Evolutionary conservation across 805 yeast genomes (phyloP).

Genomic region (Komagataella pastoris): DNA sequence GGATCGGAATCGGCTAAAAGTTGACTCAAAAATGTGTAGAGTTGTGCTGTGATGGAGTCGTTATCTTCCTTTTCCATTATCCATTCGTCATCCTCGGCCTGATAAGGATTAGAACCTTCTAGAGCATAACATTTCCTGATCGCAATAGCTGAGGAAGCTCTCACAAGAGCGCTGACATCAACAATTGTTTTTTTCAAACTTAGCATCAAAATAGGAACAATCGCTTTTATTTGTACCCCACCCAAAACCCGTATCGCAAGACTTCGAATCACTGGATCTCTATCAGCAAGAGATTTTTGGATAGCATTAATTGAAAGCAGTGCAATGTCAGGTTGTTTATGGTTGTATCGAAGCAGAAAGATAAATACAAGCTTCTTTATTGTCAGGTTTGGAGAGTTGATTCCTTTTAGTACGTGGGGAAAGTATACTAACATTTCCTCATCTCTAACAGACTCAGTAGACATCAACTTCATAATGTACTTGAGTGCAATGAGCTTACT

Average conservation of each 20-base stretch:
- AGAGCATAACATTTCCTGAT: conserved; percentile 39
- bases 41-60: conserved; percentile 30
- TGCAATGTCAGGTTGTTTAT: conserved; percentile 79
- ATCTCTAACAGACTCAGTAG: conserved; percentile 22
- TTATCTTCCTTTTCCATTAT: conserved; percentile 20
- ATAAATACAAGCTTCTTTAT: conserved; percentile 67
- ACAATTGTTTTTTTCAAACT: conserved; percentile 54
- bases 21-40: conserved; percentile 32
- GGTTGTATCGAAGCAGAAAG: conserved; percentile 66
- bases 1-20: conserved; percentile 55
- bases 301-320: conserved; percentile 82
- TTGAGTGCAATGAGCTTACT: conserved; percentile 51
- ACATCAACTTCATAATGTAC: conserved; percentile 31
- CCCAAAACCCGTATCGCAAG: conserved; percentile 69
- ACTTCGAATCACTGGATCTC: conserved; percentile 53
- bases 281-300: conserved; percentile 69
- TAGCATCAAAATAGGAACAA: conserved; percentile 64
- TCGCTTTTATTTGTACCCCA: conserved; percentile 71
- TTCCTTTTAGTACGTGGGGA: conserved; percentile 83
- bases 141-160: conserved; percentile 70
- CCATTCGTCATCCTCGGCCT: conserved; percentile 2
- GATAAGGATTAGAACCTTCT: conserved; percentile 15
- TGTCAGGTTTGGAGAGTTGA: conserved; percentile 51
- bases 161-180: conserved; percentile 68
- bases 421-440: conserved; percentile 37